Base-by-base conservation (phyloP, 495 filamentous ascomycete genomes). In the Penicillium psychrofluorescens region DNA sequence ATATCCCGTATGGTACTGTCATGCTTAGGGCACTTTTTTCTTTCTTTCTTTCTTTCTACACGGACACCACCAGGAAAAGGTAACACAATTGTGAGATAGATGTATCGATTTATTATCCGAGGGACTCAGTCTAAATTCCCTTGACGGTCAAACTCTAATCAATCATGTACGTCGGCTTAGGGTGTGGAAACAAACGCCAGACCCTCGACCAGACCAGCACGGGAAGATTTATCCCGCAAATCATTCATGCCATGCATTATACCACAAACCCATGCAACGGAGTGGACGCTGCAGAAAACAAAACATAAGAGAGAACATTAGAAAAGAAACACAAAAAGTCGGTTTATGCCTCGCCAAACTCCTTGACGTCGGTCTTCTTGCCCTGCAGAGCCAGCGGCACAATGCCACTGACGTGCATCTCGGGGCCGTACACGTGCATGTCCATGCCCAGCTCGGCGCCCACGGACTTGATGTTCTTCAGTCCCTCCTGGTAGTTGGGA, bases 401-500 rank as follows among this genome's bases (percentile, higher is more conserved):
- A 54, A 85, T 84, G 53, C 81, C 81, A 35, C 66, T 73, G 57
- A 85, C 83, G 68, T 85, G 82, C 91, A 99, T 95, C 71, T 99
- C 92, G 44, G 92, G 92, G 41, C 92, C 92, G 65, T 88, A 99
- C 49, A 97, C 90, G 68, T 96, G 86, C 81, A 95, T 95, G 61
- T 90, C 74, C 30, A 99, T 76, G 55, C 85, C 87, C 30, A 99
- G 80, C 72, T 97, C 92, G 59, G 89, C 78, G 33, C 89, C 91
- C 41, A 94, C 90, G 36, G 84, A 78, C 79, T 97, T 96, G 78
- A 99, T 95, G 79, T 97, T 99, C 79, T 95, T 95, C 48, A 99
- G 81, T 74, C 92, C 92, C 73, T 99, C 92, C 71, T 99, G 92
- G 78, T 94, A 99, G 77, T 99, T 99, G 68, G 92, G 92, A 48